Evolutionary conservation across 1,284 basidiomycete species (phyloP), one percentile per base, ranked within the genome.

Genomic region (Inonotus obliquus): DNA sequence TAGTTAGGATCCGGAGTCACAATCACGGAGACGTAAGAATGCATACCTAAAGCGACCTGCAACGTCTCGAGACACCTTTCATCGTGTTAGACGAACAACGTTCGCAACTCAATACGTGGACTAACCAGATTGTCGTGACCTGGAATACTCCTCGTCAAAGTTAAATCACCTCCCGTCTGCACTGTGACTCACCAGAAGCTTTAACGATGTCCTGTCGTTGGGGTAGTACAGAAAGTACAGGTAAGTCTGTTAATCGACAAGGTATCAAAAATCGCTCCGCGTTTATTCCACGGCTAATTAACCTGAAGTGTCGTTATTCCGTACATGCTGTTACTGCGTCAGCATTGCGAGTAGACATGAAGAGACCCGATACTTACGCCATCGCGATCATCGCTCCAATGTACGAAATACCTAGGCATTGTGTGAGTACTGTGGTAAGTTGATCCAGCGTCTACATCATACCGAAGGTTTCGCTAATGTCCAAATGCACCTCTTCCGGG

Each of bases 151-250:
- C 47, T 19, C 37, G 23, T 32, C 57, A 23, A 35, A 5, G 38
- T 27, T 21, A 57, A 13, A 11, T 39, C 23, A 35, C 13, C 2
- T 35, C 19, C 6, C 54, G 54, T 38, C 35, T 41, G 55, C 29
- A 21, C 19, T 13, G 5, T 10, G 9, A 54, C 62, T 13, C 47
- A 63, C 62, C 13, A 60, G 41, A n/a, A 55, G 38, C 38, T 63
- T 63, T n/a, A 60, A 17, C 14, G 25, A 39, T 11, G 13, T 27
- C 7, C 37, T 32, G 29, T 63, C 62, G n/a, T 57, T 59, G 7
- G 62, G 62, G 49, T 63, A 63, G 52, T 63, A 63, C 57, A 55
- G 38, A 37, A 60, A 63, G 35, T 63, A 63, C 44, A 63, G 35
- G 23, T 63, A 63, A 13, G 35, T 59, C 62, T 63, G 39, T 32